A percentile compares a stretch with the other conserved stretches of the same genome.
phyloP scores from a whole-genome alignment of 1,284 basidiomycete genomes.

The Filobasidium uniguttulatum region DNA sequence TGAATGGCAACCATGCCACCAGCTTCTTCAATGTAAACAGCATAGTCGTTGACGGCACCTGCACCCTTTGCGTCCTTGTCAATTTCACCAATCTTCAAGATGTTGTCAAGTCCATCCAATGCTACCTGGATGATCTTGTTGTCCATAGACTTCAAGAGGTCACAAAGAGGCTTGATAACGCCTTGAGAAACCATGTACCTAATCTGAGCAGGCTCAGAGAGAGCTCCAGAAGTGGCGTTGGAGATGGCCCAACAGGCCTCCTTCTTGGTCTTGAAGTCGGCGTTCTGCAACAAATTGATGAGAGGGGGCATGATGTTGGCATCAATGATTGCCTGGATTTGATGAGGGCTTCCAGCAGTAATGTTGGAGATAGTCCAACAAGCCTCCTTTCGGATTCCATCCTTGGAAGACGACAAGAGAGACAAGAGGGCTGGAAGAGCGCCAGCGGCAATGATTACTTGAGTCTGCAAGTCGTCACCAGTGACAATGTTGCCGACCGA shows the following conservation, averaged over 20 bases:
- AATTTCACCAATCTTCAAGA: slow-evolving; percentile 93
- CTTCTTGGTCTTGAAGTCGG: slow-evolving; percentile 98
- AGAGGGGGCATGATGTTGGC: slow-evolving; percentile 84
- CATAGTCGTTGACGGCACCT: slow-evolving; percentile 83
- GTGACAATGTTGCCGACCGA: slow-evolving; percentile 99
- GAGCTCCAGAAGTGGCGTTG: slow-evolving; percentile 94
- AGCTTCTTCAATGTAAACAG: slow-evolving; percentile 88
- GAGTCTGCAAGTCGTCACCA: slow-evolving; percentile 95
- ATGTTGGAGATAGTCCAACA: slow-evolving; percentile 99
- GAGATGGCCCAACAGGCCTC: slow-evolving; percentile 99
- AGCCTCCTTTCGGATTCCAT: slow-evolving; percentile 78
- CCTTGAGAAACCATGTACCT: slow-evolving; percentile 96
- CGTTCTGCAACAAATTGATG: slow-evolving; percentile 93
- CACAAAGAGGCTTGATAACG: slow-evolving; percentile 97
- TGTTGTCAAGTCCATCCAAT: slow-evolving; percentile 97
- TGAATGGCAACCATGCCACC: slow-evolving; percentile 97
- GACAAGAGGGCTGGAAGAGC: slow-evolving; percentile 85
- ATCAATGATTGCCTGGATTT: slow-evolving; percentile 72
- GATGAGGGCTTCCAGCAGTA: slow-evolving; percentile 88
- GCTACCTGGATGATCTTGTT: slow-evolving; percentile 99
- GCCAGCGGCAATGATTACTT: slow-evolving; percentile 93
- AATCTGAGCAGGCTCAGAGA: slow-evolving; percentile 93
- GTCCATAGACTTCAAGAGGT: slow-evolving; percentile 92
- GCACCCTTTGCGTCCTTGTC: slow-evolving; percentile 77
- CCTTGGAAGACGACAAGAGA: slow-evolving; percentile 85